phyloP scores from a whole-genome alignment of 768 basidiomycete species.

The Boletus bicolor region DNA sequence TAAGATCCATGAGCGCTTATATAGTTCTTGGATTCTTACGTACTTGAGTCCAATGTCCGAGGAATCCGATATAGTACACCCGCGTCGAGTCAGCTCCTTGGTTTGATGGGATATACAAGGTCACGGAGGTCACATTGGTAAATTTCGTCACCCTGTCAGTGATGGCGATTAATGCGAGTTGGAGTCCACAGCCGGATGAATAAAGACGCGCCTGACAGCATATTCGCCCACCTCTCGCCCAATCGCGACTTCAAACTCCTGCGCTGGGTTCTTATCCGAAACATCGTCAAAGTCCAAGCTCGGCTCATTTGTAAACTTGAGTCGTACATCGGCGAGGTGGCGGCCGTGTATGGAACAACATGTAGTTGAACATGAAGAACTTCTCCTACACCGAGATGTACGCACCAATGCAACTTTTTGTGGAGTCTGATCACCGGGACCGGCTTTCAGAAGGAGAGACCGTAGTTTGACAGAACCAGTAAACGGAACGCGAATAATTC shows the following conservation, averaged over 20 bases:
- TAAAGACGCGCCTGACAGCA: slow-evolving; percentile 60
- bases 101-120: slow-evolving; percentile 75
- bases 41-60: slow-evolving; percentile 80
- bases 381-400: not conserved
- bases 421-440: slow-evolving; percentile 78
- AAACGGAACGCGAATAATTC: slow-evolving; percentile 84
- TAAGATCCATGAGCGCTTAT: not conserved
- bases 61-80: slow-evolving; percentile 82
- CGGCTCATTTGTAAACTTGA: slow-evolving; percentile 73
- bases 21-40: not conserved
- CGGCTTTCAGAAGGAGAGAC: slow-evolving; percentile 78
- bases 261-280: slow-evolving; percentile 55
- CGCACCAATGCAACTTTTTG: slow-evolving; percentile 66
- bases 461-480: slow-evolving; percentile 83
- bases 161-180: not conserved
- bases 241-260: slow-evolving; percentile 69
- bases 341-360: not conserved
- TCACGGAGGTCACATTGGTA: slow-evolving; percentile 74
- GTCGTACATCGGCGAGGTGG: not conserved
- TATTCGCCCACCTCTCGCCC: slow-evolving; percentile 83
- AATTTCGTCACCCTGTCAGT: slow-evolving; percentile 76
- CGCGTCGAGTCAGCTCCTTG: slow-evolving; percentile 76
- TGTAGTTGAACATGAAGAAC: not conserved
- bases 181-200: not conserved
- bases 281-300: slow-evolving; percentile 81